Percentiles rank a stretch among this genome's conserved stretches.
Evolutionary conservation across 78 protist species (phyloP).

Genomic region (Speleostelium caveatum): DNA sequence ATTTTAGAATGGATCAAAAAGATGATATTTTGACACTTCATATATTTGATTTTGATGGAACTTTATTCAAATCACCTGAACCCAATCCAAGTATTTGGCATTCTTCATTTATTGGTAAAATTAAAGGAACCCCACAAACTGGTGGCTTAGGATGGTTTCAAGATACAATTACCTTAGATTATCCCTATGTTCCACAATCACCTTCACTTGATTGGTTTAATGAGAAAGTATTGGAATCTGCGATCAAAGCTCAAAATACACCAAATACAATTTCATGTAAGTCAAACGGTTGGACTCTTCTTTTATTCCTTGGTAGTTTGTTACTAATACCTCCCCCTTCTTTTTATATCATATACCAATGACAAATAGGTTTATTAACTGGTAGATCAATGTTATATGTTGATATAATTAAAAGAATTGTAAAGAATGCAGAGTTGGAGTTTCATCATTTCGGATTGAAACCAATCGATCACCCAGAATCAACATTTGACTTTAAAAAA

Average conservation of each 20-base stretch:
- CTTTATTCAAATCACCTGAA: conserved; percentile 72
- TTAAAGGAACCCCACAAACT: conserved; percentile 31
- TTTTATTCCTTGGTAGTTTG: no score
- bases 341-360: no score
- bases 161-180: conserved; percentile 49
- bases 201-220: conserved; percentile 53
- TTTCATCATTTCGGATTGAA: conserved; percentile 61
- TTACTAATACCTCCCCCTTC: no score
- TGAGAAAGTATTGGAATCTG: conserved; percentile 14
- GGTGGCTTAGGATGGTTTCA: conserved; percentile 75
- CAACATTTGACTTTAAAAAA: conserved; percentile 60
- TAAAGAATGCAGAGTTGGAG: background rate
- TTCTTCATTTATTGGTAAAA: conserved; percentile 22
- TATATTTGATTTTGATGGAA: conserved; percentile 70
- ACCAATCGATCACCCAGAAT: background rate
- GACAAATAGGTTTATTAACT: conserved; percentile 23
- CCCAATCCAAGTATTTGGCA: conserved; percentile 65
- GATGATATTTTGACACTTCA: conserved; percentile 23
- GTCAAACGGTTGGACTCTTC: background rate
- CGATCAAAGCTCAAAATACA: background rate
- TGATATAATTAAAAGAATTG: conserved; percentile 51
- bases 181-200: conserved; percentile 52
- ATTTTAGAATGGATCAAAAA: no score
- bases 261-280: background rate
- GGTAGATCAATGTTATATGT: conserved; percentile 55